Base-by-base conservation (phyloP, 768 basidiomycete genomes). In the Pleurotus eryngii region DNA sequence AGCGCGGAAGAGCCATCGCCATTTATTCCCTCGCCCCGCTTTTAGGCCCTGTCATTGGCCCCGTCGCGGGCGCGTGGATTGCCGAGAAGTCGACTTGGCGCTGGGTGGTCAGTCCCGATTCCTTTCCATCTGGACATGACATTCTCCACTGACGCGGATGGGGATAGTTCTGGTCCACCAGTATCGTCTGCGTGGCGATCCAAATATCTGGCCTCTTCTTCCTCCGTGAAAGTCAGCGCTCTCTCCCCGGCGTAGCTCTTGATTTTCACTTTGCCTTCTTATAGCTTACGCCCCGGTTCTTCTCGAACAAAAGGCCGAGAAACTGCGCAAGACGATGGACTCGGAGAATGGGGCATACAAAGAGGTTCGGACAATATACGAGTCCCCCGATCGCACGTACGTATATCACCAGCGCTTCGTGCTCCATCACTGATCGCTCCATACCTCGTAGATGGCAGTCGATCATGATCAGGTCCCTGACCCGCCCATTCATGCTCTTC, bases 401-500 rank as follows among this genome's bases (percentile, higher is more conserved):
- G 20, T 20, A 20, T 20, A 20, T 20, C 20, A 20, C 20, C 20
- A 20, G 20, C 20, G 20, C 20, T 20, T 20, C 20, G 2, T 20
- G 20, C 20, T 20, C 20, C 20, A 20, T 20, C 20, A 20, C 20
- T 20, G 20, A 20, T 20, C 20, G 2, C 20, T 20, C 20, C 20
- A 20, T 20, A 20, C 20, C 20, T 20, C 20, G 20, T 20, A 20
- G 20, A 20, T 20, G 81, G 83, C 63, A 73, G 62, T 48, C 64
- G 0, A 75, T 90, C 37, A 70, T 92, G 57, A 45, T 59, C 1
- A 79, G 72, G 57, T 77, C 87, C 0, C 69, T 92, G 20, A 69
- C 76, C 9, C 80, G 90, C n/a, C 92, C 92, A 0, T 88, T 93
- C 70, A 63, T 69, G 3, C 66, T 92, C 9, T 86, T 90, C 56